phyloP scores from a whole-genome alignment of 768 basidiomycete genomes.

The Hydnomerulius pinastri region DNA sequence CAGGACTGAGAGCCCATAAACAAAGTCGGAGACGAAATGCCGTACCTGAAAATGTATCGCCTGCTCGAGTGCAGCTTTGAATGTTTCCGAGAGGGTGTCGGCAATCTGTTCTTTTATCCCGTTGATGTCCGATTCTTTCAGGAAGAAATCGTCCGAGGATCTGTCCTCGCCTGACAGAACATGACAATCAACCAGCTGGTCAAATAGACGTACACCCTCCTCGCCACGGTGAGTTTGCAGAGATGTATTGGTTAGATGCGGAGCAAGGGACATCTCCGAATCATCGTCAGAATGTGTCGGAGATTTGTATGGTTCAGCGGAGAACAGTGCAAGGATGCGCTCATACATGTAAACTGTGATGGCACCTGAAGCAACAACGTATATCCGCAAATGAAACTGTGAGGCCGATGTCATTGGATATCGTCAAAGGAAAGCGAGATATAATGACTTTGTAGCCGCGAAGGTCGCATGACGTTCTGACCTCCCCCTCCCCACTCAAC shows the following conservation, averaged over 20 bases:
- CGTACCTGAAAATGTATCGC: slow-evolving; percentile 84
- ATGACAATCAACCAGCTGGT: slow-evolving; percentile 72
- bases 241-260: slow-evolving; percentile 93
- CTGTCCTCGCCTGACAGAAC: slow-evolving; percentile 40
- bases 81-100: slow-evolving; percentile 72
- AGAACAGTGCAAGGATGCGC: slow-evolving; percentile 86
- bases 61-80: slow-evolving; percentile 81
- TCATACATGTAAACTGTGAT: slow-evolving; percentile 80
- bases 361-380: slow-evolving; percentile 77
- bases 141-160: slow-evolving; percentile 28
- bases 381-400: slow-evolving; percentile 93
- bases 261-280: slow-evolving; percentile 41
- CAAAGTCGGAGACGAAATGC: not conserved
- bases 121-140: slow-evolving; percentile 40
- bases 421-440: not conserved
- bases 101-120: slow-evolving; percentile 63
- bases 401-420: slow-evolving; percentile 12
- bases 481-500: slow-evolving; percentile 23
- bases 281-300: slow-evolving; percentile 41
- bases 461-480: slow-evolving; percentile 23
- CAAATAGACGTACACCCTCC: slow-evolving; percentile 72
- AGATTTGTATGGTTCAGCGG: slow-evolving; percentile 63
- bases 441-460: slow-evolving; percentile 61
- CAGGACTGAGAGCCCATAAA: not conserved
- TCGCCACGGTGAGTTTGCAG: slow-evolving; percentile 72